These are phyloP conservation scores for Kodamaea suecica DNA, from an alignment of 1,139 yeast species.

Conservation along the genomic window DNA sequence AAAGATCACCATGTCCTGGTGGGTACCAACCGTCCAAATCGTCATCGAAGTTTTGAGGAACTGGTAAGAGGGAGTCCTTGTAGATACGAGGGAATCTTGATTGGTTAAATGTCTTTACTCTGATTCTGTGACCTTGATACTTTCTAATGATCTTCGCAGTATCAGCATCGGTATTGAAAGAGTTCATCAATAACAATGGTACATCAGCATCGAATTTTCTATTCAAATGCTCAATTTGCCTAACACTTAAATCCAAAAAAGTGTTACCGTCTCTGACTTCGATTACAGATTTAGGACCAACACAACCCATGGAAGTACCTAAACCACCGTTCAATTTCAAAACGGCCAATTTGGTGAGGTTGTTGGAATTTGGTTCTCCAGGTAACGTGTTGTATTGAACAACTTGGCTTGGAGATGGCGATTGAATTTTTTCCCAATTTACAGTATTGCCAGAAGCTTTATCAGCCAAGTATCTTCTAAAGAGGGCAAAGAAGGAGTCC, in stretches of 20 bases:
- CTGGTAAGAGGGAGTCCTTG: conserved; percentile 92
- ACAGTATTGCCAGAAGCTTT: conserved; percentile 82
- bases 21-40: conserved; percentile 92
- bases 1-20: conserved; percentile 98
- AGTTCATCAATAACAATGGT: conserved; percentile 94
- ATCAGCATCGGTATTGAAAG: conserved; percentile 95
- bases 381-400: conserved; percentile 64
- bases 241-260: conserved; percentile 88
- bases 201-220: conserved; percentile 89
- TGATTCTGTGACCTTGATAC: conserved; percentile 93
- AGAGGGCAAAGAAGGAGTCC: conserved; percentile 92
- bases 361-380: conserved; percentile 32
- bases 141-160: conserved; percentile 94
- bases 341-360: conserved; percentile 85
- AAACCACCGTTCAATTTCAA: conserved; percentile 95
- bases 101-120: conserved; percentile 95
- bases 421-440: conserved; percentile 94
- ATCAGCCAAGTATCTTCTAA: conserved; percentile 87
- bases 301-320: conserved; percentile 99
- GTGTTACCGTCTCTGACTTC: conserved; percentile 99
- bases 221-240: conserved; percentile 95
- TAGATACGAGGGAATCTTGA: conserved; percentile 94
- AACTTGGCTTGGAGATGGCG: conserved; percentile 85
- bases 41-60: conserved; percentile 75
- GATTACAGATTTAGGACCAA: conserved; percentile 96